Percentiles rank a stretch among this genome's conserved stretches.
Evolutionary conservation across 345 rosid species (phyloP).

Genomic region (Aegle marmelos): DNA sequence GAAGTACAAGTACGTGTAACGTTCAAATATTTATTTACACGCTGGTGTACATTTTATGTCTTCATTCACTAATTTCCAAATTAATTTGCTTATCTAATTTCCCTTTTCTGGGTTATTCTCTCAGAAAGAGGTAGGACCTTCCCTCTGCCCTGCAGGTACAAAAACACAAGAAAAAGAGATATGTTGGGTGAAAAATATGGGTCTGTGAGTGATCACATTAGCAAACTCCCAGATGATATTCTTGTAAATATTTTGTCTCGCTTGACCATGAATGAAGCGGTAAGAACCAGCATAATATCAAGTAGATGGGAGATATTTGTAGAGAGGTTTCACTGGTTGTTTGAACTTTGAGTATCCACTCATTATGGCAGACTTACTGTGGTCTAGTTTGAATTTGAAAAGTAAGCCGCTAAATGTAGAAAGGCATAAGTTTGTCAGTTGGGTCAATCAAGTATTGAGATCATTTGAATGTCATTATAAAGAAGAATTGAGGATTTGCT

Average conservation of each 20-base stretch:
- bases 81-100: too few species aligned
- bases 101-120: too few species aligned
- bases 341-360: not conserved
- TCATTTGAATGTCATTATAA: not conserved
- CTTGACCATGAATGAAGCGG: not conserved
- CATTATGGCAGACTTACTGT: too few species aligned
- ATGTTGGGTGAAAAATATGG: too few species aligned
- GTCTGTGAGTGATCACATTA: too few species aligned
- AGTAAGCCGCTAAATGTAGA: not conserved
- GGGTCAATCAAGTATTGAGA: not conserved
- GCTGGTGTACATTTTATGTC: too few species aligned
- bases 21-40: too few species aligned
- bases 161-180: too few species aligned
- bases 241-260: not conserved
- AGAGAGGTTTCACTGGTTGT: not conserved
- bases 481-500: not conserved
- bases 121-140: too few species aligned
- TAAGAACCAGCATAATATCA: not conserved
- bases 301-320: not conserved
- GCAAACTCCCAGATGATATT: not conserved
- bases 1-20: too few species aligned
- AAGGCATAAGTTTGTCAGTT: not conserved
- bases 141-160: too few species aligned
- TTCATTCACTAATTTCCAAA: too few species aligned
- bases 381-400: not conserved